Evolutionary conservation across 768 basidiomycete species (phyloP).

Genomic region (Boletus tomentosulus): DNA sequence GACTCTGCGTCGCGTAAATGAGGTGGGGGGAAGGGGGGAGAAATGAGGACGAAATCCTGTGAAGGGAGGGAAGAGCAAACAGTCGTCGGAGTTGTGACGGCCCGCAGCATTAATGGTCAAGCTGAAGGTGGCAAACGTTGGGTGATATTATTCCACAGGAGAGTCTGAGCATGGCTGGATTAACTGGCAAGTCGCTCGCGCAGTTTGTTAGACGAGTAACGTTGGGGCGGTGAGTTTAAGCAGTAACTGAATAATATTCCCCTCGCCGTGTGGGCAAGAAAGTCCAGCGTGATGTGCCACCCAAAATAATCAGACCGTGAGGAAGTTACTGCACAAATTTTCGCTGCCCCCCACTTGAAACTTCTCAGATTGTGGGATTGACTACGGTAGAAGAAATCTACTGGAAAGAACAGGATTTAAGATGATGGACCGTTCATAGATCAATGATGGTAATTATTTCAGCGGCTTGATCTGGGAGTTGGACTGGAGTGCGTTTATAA

Average conservation of each 20-base stretch:
- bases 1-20: no score
- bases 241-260: no score
- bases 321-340: neutral
- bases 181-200: neutral
- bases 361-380: neutral
- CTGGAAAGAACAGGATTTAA: neutral
- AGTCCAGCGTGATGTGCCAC: no score
- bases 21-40: no score
- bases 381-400: neutral
- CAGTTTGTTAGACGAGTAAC: no score
- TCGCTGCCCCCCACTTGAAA: neutral
- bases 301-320: neutral
- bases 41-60: no score
- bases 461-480: neutral
- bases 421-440: neutral
- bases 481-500: no score
- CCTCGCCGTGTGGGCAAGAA: neutral
- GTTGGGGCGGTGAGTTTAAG: no score
- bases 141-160: neutral
- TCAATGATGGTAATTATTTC: neutral
- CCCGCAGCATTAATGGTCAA: no score
- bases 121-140: no score
- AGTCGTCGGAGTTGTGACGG: neutral
- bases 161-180: neutral
- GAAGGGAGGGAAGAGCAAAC: no score